A percentile compares a stretch with the other conserved stretches of the same genome.
Evolutionary conservation across 768 basidiomycete genomes (phyloP).

Genomic region (Fomitopsis serialis): DNA sequence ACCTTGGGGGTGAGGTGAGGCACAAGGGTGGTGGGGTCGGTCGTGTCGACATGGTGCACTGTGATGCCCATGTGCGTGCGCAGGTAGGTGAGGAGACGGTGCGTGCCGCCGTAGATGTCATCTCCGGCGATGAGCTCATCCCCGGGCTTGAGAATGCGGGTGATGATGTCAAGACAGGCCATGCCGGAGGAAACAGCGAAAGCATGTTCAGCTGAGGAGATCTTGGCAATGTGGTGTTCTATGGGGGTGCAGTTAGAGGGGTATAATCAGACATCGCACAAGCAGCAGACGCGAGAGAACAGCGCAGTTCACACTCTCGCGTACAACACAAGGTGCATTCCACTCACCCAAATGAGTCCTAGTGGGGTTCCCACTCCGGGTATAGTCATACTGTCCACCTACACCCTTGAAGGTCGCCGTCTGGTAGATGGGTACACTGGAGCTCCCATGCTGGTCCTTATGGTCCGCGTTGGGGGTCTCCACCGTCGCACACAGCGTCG

Average conservation of each 20-base stretch:
- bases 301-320: background rate
- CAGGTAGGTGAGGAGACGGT: conserved; percentile 88
- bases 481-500: conserved; percentile 87
- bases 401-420: conserved; percentile 97
- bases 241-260: background rate
- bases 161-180: conserved; percentile 94
- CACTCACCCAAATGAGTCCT: conserved; percentile 86
- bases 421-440: conserved; percentile 96
- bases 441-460: conserved; percentile 94
- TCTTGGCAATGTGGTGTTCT: conserved; percentile 98
- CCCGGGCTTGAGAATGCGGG: conserved; percentile 92
- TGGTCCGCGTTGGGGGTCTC: conserved; percentile 86
- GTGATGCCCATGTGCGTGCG: conserved; percentile 81
- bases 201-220: conserved; percentile 87
- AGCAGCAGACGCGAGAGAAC: background rate
- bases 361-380: conserved; percentile 94
- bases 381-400: conserved; percentile 86
- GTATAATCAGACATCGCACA: background rate
- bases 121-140: conserved; percentile 95
- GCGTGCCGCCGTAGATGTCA: conserved; percentile 96
- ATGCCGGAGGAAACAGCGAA: conserved; percentile 95
- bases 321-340: background rate
- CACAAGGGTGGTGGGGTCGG: conserved; percentile 57
- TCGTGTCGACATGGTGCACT: conserved; percentile 93
- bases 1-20: conserved; percentile 70